Evolutionary conservation across 2,329 filamentous ascomycete species (phyloP), one percentile per base, ranked within the genome.

Genomic region (Aspergillus sp.): DNA sequence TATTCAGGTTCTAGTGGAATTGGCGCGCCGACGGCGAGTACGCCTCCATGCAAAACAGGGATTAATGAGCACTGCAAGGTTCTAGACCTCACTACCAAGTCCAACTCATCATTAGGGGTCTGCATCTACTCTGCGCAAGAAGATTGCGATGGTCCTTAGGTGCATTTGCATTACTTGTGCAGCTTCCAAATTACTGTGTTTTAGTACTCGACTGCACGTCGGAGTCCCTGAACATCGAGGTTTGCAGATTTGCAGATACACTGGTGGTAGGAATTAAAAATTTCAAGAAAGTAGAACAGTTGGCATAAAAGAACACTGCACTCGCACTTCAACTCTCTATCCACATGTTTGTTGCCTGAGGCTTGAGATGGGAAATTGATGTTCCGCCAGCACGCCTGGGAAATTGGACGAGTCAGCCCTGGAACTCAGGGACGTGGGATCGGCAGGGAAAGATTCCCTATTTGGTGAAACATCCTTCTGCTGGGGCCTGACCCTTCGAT

Each of bases 381-480:
- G 44, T 31, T 46, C 23, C 23, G 44, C n/a, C 17, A 31, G n/a
- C n/a, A 46, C 14, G 21, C 6, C 40, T 37, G 49, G 31, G 11
- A 52, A 43, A 51, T 40, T 51, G 37, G 19, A 41, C 37, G 35
- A n/a, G 27, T 11, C 27, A 31, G 27, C 27, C 23, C 27, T 11
- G 27, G 39, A 48, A 27, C 37, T 17, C n/a, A 56, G 27, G 27
- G 47, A 39, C 15, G 23, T 50, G 41, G 15, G 41, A 63, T 60
- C 55, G 19, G 56, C 59, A 54, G 58, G 59, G 59, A 52, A 52
- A 44, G 14, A 6, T 58, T 25, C 57, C 50, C 19, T 35, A 50
- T 61, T 56, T 39, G 56, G 56, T 52, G 52, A 57, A 54, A 56
- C 52, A 53, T 23, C 51, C 35, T 39, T 50, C 37, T 57, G 39